A percentile compares a stretch with the other conserved stretches of the same genome.
These are phyloP conservation scores for Begonia peltatifolia DNA, from an alignment of 306 rosid species.

Conservation along the genomic window DNA sequence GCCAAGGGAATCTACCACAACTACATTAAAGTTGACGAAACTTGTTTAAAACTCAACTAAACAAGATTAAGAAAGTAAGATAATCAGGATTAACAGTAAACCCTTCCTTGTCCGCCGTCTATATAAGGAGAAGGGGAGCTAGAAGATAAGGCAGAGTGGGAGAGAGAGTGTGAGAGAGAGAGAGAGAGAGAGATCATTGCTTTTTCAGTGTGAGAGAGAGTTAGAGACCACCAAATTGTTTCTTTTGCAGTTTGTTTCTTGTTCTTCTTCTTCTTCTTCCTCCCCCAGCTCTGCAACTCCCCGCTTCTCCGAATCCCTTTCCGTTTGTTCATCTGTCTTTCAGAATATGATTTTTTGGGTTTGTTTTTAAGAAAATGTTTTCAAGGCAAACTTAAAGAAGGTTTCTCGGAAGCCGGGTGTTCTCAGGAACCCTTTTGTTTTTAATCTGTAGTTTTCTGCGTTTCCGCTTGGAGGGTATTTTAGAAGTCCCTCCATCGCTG, in stretches of 20 bases:
- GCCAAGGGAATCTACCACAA: too few relatives aligned
- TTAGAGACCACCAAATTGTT: neutral
- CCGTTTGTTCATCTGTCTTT: constrained; percentile 97
- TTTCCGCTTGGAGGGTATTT: constrained; percentile 51
- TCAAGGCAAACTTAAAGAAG: constrained; percentile 62
- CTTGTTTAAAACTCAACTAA: too few relatives aligned
- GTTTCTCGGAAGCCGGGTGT: constrained; percentile 81
- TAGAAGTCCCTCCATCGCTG: constrained; percentile 38
- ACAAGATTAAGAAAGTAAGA: neutral
- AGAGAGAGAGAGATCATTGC: neutral
- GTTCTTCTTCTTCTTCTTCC: neutral
- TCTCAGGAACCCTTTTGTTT: constrained; percentile 55
- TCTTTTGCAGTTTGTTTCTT: neutral
- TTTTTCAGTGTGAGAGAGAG: neutral
- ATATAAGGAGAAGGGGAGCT: constrained; percentile 17
- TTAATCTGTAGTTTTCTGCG: neutral
- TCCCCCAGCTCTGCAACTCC: constrained; percentile 43
- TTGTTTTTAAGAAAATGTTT: constrained; percentile 30
- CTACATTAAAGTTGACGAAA: too few relatives aligned
- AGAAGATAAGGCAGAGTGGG: constrained; percentile 32
- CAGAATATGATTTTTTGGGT: constrained; percentile 64
- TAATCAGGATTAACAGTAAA: neutral
- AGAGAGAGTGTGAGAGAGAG: constrained; percentile 20
- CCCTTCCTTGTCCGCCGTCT: neutral
- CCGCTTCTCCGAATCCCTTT: constrained; percentile 99